Base-by-base conservation (phyloP, 495 filamentous ascomycete species). In the Podospora fimiseda region DNA sequence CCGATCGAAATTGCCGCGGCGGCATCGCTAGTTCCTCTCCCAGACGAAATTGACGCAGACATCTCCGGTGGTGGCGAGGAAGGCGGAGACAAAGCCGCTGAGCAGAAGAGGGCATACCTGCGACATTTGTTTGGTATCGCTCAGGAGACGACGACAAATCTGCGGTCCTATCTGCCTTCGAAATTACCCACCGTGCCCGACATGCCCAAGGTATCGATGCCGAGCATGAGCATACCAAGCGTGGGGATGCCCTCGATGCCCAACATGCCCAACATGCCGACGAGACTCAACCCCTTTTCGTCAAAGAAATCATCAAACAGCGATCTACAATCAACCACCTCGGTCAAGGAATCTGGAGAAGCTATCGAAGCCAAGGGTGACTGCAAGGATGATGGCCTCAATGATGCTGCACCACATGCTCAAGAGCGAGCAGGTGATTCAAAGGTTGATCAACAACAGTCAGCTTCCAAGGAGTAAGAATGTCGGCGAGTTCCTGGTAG, bases 1-100 rank as follows among this genome's bases (percentile, higher is more conserved):
- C 74, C 74, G 4, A 62, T 76, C 37, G 74, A 76, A 47, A 75
- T 76, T 42, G 73, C 72, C 3, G 72, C 70, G 0, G 72, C 74
- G 0, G 74, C 74, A 0, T 60, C 71, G 0, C 62, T 72, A 9
- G 66, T 74, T 3, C 74, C 74, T 3, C 55, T 75, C 3, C 72
- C 72, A 2, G 71, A 68, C 46, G 63, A 67, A 21, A 55, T 61
- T 22, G 61, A 60, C n/a, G 45, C 24, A 0, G 19, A 52, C 21
- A 18, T 15, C 30, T 9, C 14, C 43, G 50, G 38, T 20, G 56
- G 19, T 3, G 55, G 55, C 2, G 53, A 54, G n/a, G 53, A 52
- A 51, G 39, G 24, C 13, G 51, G 51, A 51, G 39, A 24, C 13
- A 48, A 52, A 19, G 39, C 21, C 21, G 55, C n/a, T 3, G 60